Evolutionary conservation across 768 basidiomycete species (phyloP).

Genomic region (Tremella mesenterica): DNA sequence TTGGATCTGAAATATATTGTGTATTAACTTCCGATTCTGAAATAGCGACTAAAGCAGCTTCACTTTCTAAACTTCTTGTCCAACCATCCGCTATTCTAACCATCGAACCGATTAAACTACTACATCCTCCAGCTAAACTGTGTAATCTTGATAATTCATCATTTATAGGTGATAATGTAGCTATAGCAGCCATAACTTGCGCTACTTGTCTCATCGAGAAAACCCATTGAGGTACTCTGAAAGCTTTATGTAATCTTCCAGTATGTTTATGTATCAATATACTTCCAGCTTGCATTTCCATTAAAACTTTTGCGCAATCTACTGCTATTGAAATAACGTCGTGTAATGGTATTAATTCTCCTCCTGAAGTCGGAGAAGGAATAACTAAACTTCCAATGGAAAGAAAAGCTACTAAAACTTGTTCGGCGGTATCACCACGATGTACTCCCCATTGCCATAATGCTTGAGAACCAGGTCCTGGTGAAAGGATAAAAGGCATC

Average conservation of each 20-base stretch:
- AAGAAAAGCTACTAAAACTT: constrained; percentile 13
- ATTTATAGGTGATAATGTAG: not conserved
- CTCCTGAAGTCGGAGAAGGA: not conserved
- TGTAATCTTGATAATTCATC: constrained; percentile 4
- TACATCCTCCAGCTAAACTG: constrained; percentile 26
- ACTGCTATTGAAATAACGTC: constrained; percentile 21
- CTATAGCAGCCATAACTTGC: constrained; percentile 8
- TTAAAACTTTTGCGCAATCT: constrained; percentile 24
- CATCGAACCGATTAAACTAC: constrained; percentile 34
- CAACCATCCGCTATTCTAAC: constrained; percentile 25
- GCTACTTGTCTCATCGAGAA: constrained; percentile 14
- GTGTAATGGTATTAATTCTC: constrained; percentile 19
- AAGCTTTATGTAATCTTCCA: constrained; percentile 3
- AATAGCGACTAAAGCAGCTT: not conserved
- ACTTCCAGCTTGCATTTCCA: constrained; percentile 31
- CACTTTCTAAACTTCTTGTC: constrained; percentile 11
- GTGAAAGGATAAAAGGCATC: constrained; percentile 16
- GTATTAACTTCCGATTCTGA: not conserved
- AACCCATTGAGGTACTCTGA: constrained; percentile 12
- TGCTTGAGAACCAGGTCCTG: constrained; percentile 12
- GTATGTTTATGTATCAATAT: constrained; percentile 8
- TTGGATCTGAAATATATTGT: not conserved
- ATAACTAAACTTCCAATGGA: constrained; percentile 13
- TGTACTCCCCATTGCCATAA: constrained; percentile 26
- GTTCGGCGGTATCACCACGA: constrained; percentile 23